Conservation (phyloP, 257 asterid genomes). For the Solanum stenotomum region DNA sequence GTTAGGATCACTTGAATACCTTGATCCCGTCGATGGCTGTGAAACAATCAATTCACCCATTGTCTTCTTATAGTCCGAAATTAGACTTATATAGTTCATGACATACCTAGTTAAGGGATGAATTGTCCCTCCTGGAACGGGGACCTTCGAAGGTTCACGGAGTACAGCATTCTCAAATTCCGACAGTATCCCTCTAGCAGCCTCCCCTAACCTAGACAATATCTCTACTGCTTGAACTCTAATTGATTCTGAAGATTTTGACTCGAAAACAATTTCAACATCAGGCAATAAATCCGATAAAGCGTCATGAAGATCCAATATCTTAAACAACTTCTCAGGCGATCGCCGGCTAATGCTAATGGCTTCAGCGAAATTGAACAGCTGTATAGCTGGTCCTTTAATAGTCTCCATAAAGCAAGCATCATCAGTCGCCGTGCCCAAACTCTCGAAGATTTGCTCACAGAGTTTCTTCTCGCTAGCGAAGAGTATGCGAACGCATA, state of each 20-base stretch:
- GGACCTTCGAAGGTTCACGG: constrained; percentile 24
- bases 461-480: constrained; percentile 33
- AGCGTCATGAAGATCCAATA: constrained; percentile 34
- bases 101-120: constrained; percentile 47
- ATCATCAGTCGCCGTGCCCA: constrained; percentile 22
- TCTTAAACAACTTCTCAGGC: constrained; percentile 40
- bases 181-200: constrained; percentile 26
- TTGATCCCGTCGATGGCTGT: constrained; percentile 24
- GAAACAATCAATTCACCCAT: constrained; percentile 26
- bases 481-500: constrained; percentile 23
- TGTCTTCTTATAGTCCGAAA: constrained; percentile 30
- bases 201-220: constrained; percentile 32
- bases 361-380: constrained; percentile 39
- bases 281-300: constrained; percentile 20
- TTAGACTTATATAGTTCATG: constrained; percentile 32
- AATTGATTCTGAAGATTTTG: constrained; percentile 21
- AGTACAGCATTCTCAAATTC: constrained; percentile 43
- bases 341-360: constrained; percentile 29
- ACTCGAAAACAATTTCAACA: constrained; percentile 24
- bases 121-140: constrained; percentile 33
- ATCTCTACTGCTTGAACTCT: constrained; percentile 23
- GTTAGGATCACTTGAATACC: constrained; percentile 21
- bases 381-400: constrained; percentile 25
- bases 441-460: constrained; percentile 24
- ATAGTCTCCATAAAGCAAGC: constrained; percentile 32